A percentile compares a stretch with the other conserved stretches of the same genome.
Evolutionary conservation across 2,329 filamentous ascomycete genomes (phyloP).

Genomic region (Colletotrichum destructivum): DNA sequence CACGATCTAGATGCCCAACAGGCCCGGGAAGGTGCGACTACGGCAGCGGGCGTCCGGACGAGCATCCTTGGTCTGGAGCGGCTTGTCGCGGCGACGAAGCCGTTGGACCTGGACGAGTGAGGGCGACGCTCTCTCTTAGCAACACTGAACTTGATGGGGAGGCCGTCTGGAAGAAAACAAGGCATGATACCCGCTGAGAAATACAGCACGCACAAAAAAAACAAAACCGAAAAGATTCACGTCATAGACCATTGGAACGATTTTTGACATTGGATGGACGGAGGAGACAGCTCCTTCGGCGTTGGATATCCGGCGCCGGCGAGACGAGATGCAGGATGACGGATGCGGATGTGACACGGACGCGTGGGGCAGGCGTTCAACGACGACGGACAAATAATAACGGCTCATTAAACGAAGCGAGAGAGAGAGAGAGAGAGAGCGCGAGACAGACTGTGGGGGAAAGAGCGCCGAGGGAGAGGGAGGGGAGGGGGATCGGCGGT

Average conservation of each 20-base stretch:
- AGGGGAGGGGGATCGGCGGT: conserved; percentile 37
- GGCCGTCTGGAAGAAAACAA: background rate
- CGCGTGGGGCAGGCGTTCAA: conserved; percentile 18
- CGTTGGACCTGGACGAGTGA: conserved; percentile 28
- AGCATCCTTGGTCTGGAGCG: conserved; percentile 37
- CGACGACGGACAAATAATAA: background rate
- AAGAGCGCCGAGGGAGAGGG: conserved; percentile 10
- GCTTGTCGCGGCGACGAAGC: conserved; percentile 35
- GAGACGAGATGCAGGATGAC: conserved; percentile 15
- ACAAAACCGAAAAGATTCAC: too few relatives aligned
- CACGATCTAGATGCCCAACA: background rate
- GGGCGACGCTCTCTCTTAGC: background rate
- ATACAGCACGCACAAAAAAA: background rate
- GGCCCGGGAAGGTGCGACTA: conserved; percentile 1
- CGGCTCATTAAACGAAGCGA: background rate
- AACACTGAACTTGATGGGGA: background rate
- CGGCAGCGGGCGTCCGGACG: conserved; percentile 22
- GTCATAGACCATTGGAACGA: too few relatives aligned
- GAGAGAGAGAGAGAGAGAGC: background rate
- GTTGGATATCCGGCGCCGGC: conserved; percentile 9
- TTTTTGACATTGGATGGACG: background rate
- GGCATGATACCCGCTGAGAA: conserved; percentile 10
- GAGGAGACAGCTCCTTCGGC: background rate
- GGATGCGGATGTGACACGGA: conserved; percentile 23
- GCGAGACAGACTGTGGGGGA: conserved; percentile 10